Evolutionary conservation across 225 moss, liverwort and hornwort species (phyloP).

Genomic region (Polytrichum commune): DNA sequence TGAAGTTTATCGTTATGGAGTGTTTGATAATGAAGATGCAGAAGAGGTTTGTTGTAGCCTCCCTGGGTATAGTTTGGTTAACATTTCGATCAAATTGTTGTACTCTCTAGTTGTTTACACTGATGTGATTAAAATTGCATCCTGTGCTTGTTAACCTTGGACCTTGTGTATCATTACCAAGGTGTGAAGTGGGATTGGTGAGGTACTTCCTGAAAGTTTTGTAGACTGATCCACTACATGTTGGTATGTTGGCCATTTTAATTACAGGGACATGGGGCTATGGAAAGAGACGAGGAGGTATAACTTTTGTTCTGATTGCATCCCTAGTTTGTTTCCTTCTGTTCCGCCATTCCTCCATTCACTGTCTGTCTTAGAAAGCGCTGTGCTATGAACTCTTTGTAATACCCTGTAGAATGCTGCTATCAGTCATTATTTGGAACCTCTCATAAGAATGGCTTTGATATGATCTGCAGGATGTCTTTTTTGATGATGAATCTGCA

Average conservation of each 20-base stretch:
- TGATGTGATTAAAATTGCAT: too few species aligned
- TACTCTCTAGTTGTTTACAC: too few species aligned
- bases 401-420: neutral
- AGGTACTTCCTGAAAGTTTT: too few species aligned
- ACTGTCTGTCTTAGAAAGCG: too few species aligned
- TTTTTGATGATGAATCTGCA: slow-evolving; percentile 94
- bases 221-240: too few species aligned
- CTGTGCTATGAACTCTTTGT: neutral
- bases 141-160: too few species aligned
- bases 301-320: neutral
- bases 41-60: slow-evolving; percentile 60
- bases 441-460: neutral
- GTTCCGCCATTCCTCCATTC: too few species aligned
- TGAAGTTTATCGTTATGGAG: slow-evolving; percentile 91
- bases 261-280: slow-evolving; percentile 78
- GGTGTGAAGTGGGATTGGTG: too few species aligned
- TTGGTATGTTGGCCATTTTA: slow-evolving; percentile 7
- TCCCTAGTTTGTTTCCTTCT: too few species aligned
- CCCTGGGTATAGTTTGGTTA: too few species aligned
- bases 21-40: slow-evolving; percentile 94
- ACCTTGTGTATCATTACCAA: too few species aligned
- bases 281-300: slow-evolving; percentile 96
- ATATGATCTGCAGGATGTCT: slow-evolving; percentile 64
- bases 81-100: neutral
- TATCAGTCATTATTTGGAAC: neutral